A percentile compares a stretch with the other conserved stretches of the same genome.
phyloP scores from a whole-genome alignment of 2,329 filamentous ascomycete genomes.

The Ophiostoma perfectum region DNA sequence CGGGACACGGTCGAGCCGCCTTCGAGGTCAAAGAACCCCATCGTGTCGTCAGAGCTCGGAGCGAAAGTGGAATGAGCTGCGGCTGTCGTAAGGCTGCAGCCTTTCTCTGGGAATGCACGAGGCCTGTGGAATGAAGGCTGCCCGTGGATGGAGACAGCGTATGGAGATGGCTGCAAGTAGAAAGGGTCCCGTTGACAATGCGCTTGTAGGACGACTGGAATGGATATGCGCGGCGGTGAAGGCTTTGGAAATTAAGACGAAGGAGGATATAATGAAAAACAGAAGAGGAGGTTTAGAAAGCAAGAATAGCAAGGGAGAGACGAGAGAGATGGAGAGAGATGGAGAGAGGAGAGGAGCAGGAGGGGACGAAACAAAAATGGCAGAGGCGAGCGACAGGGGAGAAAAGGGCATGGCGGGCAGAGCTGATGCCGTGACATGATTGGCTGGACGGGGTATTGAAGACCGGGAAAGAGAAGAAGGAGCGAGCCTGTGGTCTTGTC shows the following conservation, averaged over 20 bases:
- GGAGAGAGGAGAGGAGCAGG: conserved; percentile 2
- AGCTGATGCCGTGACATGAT: not conserved
- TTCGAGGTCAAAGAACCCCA: conserved; percentile 36
- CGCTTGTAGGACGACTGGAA: conserved; percentile 7
- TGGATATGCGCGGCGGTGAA: conserved; percentile 7
- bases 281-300: not conserved
- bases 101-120: too few relatives aligned
- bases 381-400: conserved; percentile 4
- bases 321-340: not conserved
- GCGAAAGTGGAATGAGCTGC: too few relatives aligned
- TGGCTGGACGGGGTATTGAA: conserved; percentile 9
- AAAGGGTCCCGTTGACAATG: conserved; percentile 9
- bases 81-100: too few relatives aligned
- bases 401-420: conserved; percentile 10
- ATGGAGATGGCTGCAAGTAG: not conserved
- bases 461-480: not conserved
- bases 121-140: not conserved
- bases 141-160: not conserved
- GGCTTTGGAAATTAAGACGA: not conserved
- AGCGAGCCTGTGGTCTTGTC: not conserved
- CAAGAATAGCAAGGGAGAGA: not conserved
- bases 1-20: conserved; percentile 29
- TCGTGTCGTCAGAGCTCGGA: conserved; percentile 17
- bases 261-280: not conserved
- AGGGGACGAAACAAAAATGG: not conserved